A percentile compares a stretch with the other conserved stretches of the same genome.
Conservation (phyloP, 331 rosid genomes). For the Cydonia oblonga region DNA sequence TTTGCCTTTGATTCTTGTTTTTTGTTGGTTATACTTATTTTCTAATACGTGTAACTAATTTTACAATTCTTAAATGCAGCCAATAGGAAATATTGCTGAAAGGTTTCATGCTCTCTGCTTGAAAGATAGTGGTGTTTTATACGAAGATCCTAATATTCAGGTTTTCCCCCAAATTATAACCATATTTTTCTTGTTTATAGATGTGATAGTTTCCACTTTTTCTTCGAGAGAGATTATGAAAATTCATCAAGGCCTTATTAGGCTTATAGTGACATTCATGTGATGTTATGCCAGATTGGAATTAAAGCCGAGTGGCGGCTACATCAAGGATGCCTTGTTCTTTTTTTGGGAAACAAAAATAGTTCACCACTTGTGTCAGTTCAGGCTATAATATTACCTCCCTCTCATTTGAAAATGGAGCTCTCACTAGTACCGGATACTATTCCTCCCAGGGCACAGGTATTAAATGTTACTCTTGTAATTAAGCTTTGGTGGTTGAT, state of each 20-base stretch:
- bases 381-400: slow-evolving; percentile 82
- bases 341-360: slow-evolving; percentile 95
- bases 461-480: slow-evolving; percentile 16
- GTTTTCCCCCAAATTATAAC: slow-evolving; percentile 18
- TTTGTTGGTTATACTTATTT: not conserved
- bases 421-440: slow-evolving; percentile 94
- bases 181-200: not conserved
- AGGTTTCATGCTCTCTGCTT: slow-evolving; percentile 79
- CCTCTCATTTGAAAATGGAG: slow-evolving; percentile 78
- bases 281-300: slow-evolving; percentile 52
- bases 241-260: not conserved
- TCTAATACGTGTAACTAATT: not conserved
- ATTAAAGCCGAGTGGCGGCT: slow-evolving; percentile 95
- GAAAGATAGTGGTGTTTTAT: slow-evolving; percentile 96
- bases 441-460: slow-evolving; percentile 98
- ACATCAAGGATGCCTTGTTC: slow-evolving; percentile 84
- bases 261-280: not conserved
- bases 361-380: slow-evolving; percentile 81
- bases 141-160: slow-evolving; percentile 98
- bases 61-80: slow-evolving; percentile 46
- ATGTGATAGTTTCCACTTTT: not conserved
- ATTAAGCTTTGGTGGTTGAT: not conserved
- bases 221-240: not conserved
- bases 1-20: not conserved
- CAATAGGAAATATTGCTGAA: slow-evolving; percentile 85